Percentiles rank a stretch among this genome's conserved stretches.
Conservation (phyloP, 2,329 filamentous ascomycete species). For the Aspergillus ochraceus region DNA sequence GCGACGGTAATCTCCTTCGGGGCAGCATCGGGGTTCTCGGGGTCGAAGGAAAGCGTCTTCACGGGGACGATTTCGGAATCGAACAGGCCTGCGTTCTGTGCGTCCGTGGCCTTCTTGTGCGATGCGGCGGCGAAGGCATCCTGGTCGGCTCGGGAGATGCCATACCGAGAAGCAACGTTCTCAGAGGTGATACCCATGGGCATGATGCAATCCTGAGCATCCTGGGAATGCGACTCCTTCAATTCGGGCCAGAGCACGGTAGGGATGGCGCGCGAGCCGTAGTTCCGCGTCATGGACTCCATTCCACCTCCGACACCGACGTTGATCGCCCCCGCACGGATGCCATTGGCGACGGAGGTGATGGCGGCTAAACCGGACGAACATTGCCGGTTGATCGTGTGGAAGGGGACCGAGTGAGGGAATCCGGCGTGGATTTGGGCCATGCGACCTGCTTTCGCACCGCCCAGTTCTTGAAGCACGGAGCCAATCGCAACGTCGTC, state of each 20-base stretch:
- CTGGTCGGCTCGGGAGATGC: conserved; percentile 72
- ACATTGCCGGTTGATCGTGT: conserved; percentile 88
- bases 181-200: conserved; percentile 88
- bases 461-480: conserved; percentile 86
- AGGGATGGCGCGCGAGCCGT: conserved; percentile 81
- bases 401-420: conserved; percentile 69
- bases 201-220: conserved; percentile 87
- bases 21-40: conserved; percentile 60
- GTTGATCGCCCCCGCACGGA: conserved; percentile 71
- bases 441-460: conserved; percentile 88
- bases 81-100: conserved; percentile 69
- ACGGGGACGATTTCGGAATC: conserved; percentile 79
- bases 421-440: conserved; percentile 82
- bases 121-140: conserved; percentile 77
- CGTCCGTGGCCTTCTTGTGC: conserved; percentile 71
- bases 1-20: conserved; percentile 65
- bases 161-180: conserved; percentile 79
- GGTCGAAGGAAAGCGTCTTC: conserved; percentile 65
- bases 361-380: conserved; percentile 76
- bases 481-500: conserved; percentile 85
- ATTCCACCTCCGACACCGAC: conserved; percentile 82
- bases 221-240: conserved; percentile 61
- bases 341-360: conserved; percentile 70
- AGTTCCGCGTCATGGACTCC: conserved; percentile 96
- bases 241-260: conserved; percentile 76